Evolutionary conservation across 2,329 filamentous ascomycete species (phyloP), one percentile per base, ranked within the genome.

Genomic region (Cladosporium sp.): DNA sequence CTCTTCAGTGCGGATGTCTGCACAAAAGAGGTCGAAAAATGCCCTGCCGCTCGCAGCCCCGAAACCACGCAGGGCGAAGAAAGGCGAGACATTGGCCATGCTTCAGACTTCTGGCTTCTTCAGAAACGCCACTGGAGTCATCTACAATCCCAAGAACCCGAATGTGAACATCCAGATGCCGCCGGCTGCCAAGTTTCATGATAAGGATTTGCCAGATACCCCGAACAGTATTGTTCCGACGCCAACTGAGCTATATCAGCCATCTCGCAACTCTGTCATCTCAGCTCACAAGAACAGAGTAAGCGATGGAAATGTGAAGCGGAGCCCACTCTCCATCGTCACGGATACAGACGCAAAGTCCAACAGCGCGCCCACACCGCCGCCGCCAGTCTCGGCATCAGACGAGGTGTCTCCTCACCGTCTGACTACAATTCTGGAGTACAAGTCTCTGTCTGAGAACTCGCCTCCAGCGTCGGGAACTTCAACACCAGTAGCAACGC

Each of bases 51-150:
- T 33, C 9, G 20, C 32, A 18, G 12, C 32, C 13, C 47, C 30
- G 5, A 35, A 25, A 38, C 18, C 36, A 38, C 51, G 53, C n/a
- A 51, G 46, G 19, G 53, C 40, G 12, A 58, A 59, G 30, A 58
- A 59, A 25, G 60, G 60, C 33, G 57, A 62, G 51, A 63, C 60
- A 3, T 60, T 63, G 59, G 63, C 60, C 39, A 63, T 63, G 62
- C 53, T 63, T 4, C 49, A 63, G 4, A 58, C 62, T 13, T 52
- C 55, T n/a, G 61, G 61, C 13, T 62, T 65, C 52, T 63, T 62
- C 39, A 55, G 56, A 2, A 43, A 51, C 2, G 38, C 54, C 13
- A 18, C 9, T 16, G 51, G 56, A 15, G 41, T 55, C 20, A 41
- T 51, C 11, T 49, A 52, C 33, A 33, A 43, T 15, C 40, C 49